phyloP scores from a whole-genome alignment of 2,329 filamentous ascomycete species.

The Alternaria metachromatica region DNA sequence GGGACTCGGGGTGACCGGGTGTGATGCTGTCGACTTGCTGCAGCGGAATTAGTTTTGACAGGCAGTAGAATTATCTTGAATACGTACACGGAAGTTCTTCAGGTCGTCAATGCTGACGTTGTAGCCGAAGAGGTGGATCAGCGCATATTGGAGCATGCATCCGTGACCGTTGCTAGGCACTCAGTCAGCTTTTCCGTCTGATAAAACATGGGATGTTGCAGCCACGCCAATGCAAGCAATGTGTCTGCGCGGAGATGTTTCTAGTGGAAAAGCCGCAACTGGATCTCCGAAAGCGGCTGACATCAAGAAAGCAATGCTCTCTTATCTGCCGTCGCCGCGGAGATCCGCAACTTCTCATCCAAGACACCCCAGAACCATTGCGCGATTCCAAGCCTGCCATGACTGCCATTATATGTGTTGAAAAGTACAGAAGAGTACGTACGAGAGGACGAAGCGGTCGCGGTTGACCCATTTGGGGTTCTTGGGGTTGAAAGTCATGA shows the following conservation, averaged over 20 bases:
- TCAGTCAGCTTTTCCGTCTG: background rate
- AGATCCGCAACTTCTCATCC: conserved; percentile 18
- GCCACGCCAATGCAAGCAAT: background rate
- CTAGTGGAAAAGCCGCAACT: background rate
- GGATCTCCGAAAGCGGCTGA: background rate
- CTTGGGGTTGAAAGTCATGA: conserved; percentile 99
- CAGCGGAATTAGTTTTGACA: conserved; percentile 19
- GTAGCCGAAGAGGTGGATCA: conserved; percentile 97
- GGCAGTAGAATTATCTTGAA: conserved; percentile 56
- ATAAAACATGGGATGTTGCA: background rate
- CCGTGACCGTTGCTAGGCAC: conserved; percentile 91
- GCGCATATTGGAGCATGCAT: conserved; percentile 99
- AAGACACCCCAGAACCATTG: conserved; percentile 1
- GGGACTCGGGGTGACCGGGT: conserved; percentile 93
- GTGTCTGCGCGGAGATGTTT: background rate
- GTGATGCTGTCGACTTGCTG: conserved; percentile 79
- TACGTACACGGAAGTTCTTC: conserved; percentile 92
- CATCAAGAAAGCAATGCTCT: conserved; percentile 8
- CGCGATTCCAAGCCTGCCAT: background rate
- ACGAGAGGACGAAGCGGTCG: conserved; percentile 99
- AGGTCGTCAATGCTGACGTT: conserved; percentile 85
- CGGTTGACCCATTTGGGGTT: conserved; percentile 97
- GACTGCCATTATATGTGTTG: background rate
- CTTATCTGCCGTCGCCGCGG: conserved; percentile 18
- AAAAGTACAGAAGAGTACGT: conserved; percentile 56